Conservation (phyloP, 2,329 filamentous ascomycete genomes). For the Chaetoscypha palmicola region DNA sequence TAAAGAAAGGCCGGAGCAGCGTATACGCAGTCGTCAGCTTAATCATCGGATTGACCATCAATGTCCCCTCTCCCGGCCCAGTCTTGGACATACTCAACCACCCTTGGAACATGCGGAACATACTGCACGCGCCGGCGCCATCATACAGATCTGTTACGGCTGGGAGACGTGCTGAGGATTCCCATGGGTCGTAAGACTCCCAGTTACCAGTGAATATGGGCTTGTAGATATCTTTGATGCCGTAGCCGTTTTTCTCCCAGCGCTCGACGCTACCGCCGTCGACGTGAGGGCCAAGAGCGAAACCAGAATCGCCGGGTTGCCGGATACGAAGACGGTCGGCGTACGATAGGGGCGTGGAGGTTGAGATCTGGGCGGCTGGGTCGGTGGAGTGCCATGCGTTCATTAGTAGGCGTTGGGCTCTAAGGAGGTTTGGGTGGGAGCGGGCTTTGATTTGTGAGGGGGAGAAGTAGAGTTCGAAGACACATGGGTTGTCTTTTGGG, state of each 20-base stretch:
- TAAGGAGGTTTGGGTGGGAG: constrained; percentile 56
- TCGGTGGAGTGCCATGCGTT: constrained; percentile 47
- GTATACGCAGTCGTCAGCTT: constrained; percentile 71
- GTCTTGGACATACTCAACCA: constrained; percentile 78
- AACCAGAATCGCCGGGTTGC: constrained; percentile 61
- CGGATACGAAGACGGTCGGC: constrained; percentile 60
- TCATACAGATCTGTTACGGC: constrained; percentile 72
- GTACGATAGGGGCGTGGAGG: constrained; percentile 54
- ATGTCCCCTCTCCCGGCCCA: constrained; percentile 66
- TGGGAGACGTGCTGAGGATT: constrained; percentile 59
- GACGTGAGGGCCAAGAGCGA: constrained; percentile 66
- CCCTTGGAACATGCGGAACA: constrained; percentile 85
- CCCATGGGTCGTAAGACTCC: constrained; percentile 79
- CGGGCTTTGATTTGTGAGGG: constrained; percentile 60
- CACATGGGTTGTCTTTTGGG: constrained; percentile 58
- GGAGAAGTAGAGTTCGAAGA: constrained; percentile 73
- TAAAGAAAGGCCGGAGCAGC: constrained; percentile 78
- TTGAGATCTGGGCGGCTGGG: constrained; percentile 37
- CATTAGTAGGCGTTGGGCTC: constrained; percentile 56
- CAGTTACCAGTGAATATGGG: constrained; percentile 66
- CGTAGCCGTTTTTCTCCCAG: constrained; percentile 66
- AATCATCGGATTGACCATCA: constrained; percentile 75
- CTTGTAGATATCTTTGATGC: constrained; percentile 61
- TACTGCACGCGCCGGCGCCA: constrained; percentile 72
- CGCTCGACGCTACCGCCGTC: constrained; percentile 70